Percentiles rank a stretch among this genome's conserved stretches.
Conservation (phyloP, 2,329 filamentous ascomycete species). For the Fusarium lateritium region DNA sequence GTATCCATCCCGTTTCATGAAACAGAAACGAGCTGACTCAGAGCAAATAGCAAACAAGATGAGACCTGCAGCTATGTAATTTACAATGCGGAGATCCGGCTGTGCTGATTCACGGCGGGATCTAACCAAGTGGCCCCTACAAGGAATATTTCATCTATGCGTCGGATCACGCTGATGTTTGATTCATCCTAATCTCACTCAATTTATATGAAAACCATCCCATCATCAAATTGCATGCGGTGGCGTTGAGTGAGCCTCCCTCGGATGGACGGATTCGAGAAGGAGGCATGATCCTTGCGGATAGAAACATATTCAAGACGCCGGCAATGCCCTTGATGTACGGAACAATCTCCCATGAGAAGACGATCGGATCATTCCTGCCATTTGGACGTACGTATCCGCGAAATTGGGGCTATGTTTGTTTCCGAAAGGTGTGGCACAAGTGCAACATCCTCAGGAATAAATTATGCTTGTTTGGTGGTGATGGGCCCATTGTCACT, state of each 20-base stretch:
- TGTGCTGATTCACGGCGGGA: slow-evolving; percentile 21
- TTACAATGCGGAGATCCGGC: slow-evolving; percentile 23
- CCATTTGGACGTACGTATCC: background rate
- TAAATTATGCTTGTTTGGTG: slow-evolving; percentile 37
- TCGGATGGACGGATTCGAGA: background rate
- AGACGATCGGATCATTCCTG: slow-evolving; percentile 16
- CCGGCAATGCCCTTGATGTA: slow-evolving; percentile 9
- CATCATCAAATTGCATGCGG: slow-evolving; percentile 1
- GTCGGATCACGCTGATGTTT: slow-evolving; percentile 22
- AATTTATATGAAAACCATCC: slow-evolving; percentile 36
- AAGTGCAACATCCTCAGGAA: slow-evolving; percentile 41
- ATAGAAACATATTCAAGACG: slow-evolving; percentile 24
- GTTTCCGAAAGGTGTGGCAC: slow-evolving; percentile 28
- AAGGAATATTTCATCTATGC: background rate
- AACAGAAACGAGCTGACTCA: slow-evolving; percentile 35
- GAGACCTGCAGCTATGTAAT: slow-evolving; percentile 12
- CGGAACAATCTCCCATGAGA: slow-evolving; percentile 17
- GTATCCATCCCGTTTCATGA: slow-evolving; percentile 36
- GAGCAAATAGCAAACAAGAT: slow-evolving; percentile 23
- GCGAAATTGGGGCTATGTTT: slow-evolving; percentile 23
- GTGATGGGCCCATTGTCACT: background rate
- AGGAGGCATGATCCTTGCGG: slow-evolving; percentile 15
- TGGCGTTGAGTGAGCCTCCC: slow-evolving; percentile 6
- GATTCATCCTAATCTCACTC: slow-evolving; percentile 27
- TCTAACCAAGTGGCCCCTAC: slow-evolving; percentile 11